Conservation (phyloP, 1,139 yeast species). For the Magnusiomyces suaveolens region DNA sequence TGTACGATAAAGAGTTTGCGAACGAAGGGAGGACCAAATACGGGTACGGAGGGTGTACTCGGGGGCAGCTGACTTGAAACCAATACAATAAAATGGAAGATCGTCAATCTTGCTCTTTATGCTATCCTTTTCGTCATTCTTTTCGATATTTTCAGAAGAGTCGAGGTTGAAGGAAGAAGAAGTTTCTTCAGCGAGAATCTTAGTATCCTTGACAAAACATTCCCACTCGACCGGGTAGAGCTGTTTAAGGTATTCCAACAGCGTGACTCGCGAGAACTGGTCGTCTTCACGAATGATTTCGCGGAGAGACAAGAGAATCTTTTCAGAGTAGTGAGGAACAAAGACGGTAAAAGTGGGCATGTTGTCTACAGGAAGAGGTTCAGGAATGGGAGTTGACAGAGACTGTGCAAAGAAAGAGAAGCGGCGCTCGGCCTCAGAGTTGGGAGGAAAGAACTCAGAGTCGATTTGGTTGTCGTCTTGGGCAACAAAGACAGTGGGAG, state of each 20-base stretch:
- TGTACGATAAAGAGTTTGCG: conserved; percentile 71
- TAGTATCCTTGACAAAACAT: conserved; percentile 51
- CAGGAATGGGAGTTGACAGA: conserved; percentile 65
- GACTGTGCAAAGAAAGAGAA: conserved; percentile 85
- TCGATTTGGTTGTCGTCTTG: conserved; percentile 52
- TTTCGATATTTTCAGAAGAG: background rate
- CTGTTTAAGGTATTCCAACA: conserved; percentile 67
- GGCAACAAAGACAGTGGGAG: conserved; percentile 64
- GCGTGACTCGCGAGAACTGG: conserved; percentile 49
- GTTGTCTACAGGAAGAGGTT: conserved; percentile 58
- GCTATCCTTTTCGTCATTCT: conserved; percentile 9
- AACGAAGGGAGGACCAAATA: conserved; percentile 71
- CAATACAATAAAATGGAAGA: conserved; percentile 60
- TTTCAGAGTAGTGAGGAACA: conserved; percentile 79
- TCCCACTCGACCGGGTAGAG: conserved; percentile 69
- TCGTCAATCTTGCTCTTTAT: conserved; percentile 31
- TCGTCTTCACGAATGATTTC: conserved; percentile 62
- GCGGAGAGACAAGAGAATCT: conserved; percentile 50
- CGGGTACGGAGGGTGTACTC: conserved; percentile 58
- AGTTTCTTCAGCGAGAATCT: conserved; percentile 25
- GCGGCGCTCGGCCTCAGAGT: conserved; percentile 71
- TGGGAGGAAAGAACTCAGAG: conserved; percentile 40
- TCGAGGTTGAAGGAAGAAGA: background rate
- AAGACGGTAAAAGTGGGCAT: conserved; percentile 79
- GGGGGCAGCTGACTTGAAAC: conserved; percentile 56